These are phyloP conservation scores for Phalaenopsis hybrid DNA, from an alignment of 116 monocot genomes.

Conservation along the genomic window DNA sequence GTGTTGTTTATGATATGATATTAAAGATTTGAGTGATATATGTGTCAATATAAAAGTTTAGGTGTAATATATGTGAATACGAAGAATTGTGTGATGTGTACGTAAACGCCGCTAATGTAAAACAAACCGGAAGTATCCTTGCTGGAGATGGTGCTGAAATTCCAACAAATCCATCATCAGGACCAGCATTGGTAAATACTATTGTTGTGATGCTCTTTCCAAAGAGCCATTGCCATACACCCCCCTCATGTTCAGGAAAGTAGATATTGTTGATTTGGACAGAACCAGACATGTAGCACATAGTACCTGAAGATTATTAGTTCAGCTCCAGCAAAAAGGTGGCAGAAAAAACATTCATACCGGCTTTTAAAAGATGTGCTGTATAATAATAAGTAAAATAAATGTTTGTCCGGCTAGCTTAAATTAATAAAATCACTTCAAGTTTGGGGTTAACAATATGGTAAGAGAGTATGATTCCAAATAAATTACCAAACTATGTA, in stretches of 20 bases:
- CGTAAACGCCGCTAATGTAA: neutral
- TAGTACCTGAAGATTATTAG: conserved; percentile 46
- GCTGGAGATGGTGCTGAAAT: conserved; percentile 86
- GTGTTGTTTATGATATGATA: no score
- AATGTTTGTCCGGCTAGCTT: neutral
- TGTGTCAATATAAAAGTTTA: no score
- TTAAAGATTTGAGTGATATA: no score
- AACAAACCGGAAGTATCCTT: conserved; percentile 82
- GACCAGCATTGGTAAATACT: conserved; percentile 63
- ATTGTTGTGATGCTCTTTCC: conserved; percentile 66
- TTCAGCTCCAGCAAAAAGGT: conserved; percentile 1
- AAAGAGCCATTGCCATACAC: conserved; percentile 93
- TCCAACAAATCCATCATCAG: conserved; percentile 85
- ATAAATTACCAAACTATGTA: neutral
- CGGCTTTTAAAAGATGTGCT: neutral
- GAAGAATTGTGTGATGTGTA: no score
- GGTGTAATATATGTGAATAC: no score
- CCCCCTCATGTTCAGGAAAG: conserved; percentile 74
- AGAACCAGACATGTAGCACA: conserved; percentile 86
- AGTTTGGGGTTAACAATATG: neutral
- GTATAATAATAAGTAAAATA: neutral
- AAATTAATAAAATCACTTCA: neutral
- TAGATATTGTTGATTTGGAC: conserved; percentile 81
- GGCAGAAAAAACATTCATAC: neutral
- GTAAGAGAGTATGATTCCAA: neutral